A percentile compares a stretch with the other conserved stretches of the same genome.
Evolutionary conservation across 176 grass and related monocot species (phyloP).

Genomic region (Bonia amplexicaulis): DNA sequence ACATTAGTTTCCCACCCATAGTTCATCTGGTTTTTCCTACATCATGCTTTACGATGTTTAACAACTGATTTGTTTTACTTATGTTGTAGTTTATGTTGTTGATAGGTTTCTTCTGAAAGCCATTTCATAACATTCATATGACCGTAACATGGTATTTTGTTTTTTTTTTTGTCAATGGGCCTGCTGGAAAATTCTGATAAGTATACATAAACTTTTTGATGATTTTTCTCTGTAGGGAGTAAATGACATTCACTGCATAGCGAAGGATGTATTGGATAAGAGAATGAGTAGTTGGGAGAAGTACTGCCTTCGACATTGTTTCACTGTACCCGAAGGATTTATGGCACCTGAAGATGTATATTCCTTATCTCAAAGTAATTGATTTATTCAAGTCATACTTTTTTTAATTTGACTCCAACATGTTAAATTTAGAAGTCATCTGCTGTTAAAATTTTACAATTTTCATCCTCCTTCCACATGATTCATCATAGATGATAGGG

Average conservation of each 20-base stretch:
- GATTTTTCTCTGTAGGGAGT: constrained; percentile 40
- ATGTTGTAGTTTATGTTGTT: not conserved
- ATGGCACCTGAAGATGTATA: constrained; percentile 25
- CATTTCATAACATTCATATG: not conserved
- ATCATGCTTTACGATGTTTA: not conserved
- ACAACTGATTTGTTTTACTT: not conserved
- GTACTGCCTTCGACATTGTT: constrained; percentile 31
- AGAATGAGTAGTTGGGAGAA: constrained; percentile 44
- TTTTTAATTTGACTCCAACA: not conserved
- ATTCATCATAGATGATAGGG: not conserved
- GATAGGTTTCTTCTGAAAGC: not conserved
- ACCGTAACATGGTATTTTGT: not conserved
- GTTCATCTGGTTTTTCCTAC: not conserved
- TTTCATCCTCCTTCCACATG: not conserved
- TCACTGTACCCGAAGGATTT: constrained; percentile 45
- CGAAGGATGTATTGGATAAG: constrained; percentile 31
- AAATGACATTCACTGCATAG: constrained; percentile 11
- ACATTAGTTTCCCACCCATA: not conserved
- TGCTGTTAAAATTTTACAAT: not conserved
- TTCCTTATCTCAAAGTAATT: constrained; percentile 6
- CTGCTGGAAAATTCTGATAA: not conserved
- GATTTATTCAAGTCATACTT: not conserved
- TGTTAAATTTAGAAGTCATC: not conserved
- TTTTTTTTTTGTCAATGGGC: not conserved
- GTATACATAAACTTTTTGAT: not conserved